phyloP scores from a whole-genome alignment of 2,329 filamentous ascomycete genomes.

The Alternaria gaisen region DNA sequence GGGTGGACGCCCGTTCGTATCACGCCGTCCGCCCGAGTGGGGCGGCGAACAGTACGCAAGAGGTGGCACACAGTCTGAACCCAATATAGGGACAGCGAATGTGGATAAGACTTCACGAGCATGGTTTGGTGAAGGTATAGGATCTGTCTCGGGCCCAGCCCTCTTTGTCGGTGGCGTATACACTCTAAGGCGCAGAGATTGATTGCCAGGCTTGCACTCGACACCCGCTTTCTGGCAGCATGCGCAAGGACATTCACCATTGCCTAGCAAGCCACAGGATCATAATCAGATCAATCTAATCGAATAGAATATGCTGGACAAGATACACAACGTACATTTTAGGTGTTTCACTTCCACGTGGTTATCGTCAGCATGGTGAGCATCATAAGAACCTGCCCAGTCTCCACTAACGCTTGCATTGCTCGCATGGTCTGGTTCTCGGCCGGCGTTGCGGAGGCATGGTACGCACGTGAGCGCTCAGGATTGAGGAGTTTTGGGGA shows the following conservation, averaged over 20 bases:
- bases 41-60: neutral
- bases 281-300: neutral
- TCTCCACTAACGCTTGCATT: neutral
- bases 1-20: neutral
- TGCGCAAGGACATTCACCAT: neutral
- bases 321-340: too few relatives aligned
- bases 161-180: neutral
- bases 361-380: neutral
- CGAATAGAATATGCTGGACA: too few relatives aligned
- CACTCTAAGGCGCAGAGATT: neutral
- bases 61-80: neutral
- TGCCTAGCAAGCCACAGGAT: neutral
- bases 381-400: too few relatives aligned
- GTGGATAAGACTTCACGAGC: neutral
- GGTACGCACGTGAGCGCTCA: neutral
- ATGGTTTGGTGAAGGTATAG: neutral
- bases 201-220: neutral
- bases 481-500: neutral
- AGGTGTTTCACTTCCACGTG: too few relatives aligned
- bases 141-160: neutral
- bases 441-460: neutral
- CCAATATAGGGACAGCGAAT: neutral
- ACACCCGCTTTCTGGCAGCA: conserved; percentile 1
- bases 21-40: neutral
- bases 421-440: neutral